Percentiles rank a stretch among this genome's conserved stretches.
These are phyloP conservation scores for Colletotrichum echinochloae DNA, from an alignment of 2,329 filamentous ascomycete species.

Conservation along the genomic window DNA sequence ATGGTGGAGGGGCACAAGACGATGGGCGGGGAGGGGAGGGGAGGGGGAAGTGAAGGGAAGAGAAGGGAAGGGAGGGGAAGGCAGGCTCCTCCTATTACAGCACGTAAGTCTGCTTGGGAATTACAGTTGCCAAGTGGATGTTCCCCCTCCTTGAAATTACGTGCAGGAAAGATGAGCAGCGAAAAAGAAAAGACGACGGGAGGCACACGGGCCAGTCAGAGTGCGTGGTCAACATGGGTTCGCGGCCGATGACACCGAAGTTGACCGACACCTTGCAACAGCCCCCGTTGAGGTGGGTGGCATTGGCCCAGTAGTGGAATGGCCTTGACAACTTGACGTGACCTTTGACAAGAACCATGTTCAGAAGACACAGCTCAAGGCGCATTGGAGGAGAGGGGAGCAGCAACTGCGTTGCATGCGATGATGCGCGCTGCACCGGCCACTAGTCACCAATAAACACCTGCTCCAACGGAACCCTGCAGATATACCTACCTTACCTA, in stretches of 20 bases:
- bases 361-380: conserved; percentile 11
- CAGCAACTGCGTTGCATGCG: neutral
- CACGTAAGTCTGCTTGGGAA: neutral
- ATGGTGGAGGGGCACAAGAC: neutral
- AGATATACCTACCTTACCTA: no score
- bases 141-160: conserved; percentile 15
- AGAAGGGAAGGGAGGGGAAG: neutral
- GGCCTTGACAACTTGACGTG: conserved; percentile 16
- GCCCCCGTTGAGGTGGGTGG: conserved; percentile 1
- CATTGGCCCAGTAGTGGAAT: conserved; percentile 2
- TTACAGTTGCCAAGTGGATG: neutral
- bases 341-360: conserved; percentile 13
- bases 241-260: conserved; percentile 32
- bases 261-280: conserved; percentile 29
- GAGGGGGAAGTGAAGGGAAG: neutral
- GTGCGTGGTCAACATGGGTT: conserved; percentile 4
- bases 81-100: no score
- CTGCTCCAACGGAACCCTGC: conserved; percentile 1
- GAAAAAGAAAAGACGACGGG: conserved; percentile 29
- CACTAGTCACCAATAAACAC: neutral
- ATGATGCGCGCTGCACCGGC: neutral
- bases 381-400: neutral
- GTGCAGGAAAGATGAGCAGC: conserved; percentile 33
- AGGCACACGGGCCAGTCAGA: conserved; percentile 2
- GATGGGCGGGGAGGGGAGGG: neutral